Conservation (phyloP, 2,329 filamentous ascomycete genomes). For the Hypoxylon sp. region DNA sequence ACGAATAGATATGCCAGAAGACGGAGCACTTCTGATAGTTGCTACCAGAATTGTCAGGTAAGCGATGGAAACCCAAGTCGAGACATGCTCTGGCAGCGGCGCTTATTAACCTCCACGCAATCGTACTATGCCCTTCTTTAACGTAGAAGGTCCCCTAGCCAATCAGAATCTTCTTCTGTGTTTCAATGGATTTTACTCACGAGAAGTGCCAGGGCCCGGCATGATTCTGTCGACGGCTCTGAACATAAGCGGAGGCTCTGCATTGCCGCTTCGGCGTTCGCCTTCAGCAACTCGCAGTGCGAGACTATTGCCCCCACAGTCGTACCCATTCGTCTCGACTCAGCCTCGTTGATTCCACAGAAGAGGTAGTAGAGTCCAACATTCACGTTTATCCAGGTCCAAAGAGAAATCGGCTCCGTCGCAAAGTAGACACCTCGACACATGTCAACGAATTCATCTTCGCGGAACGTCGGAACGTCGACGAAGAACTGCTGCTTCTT, state of each 20-base stretch:
- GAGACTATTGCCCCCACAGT: slow-evolving; percentile 35
- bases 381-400: slow-evolving; percentile 52
- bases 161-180: slow-evolving; percentile 16
- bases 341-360: slow-evolving; percentile 24
- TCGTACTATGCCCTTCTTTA: slow-evolving; percentile 49
- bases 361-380: slow-evolving; percentile 50
- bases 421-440: slow-evolving; percentile 52
- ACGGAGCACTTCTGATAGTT: slow-evolving; percentile 37
- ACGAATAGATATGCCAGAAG: slow-evolving; percentile 52
- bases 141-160: slow-evolving; percentile 49
- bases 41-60: slow-evolving; percentile 30
- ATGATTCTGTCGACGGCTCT: slow-evolving; percentile 50
- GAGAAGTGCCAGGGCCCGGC: slow-evolving; percentile 49
- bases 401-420: slow-evolving; percentile 50
- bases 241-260: slow-evolving; percentile 51
- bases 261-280: slow-evolving; percentile 49
- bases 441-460: slow-evolving; percentile 49
- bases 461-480: slow-evolving; percentile 47
- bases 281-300: slow-evolving; percentile 34
- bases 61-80: slow-evolving; percentile 51
- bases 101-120: slow-evolving; percentile 51
- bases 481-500: slow-evolving; percentile 51
- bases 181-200: slow-evolving; percentile 38
- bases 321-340: slow-evolving; percentile 35
- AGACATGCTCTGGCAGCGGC: slow-evolving; percentile 48